Percentiles rank a stretch among this genome's conserved stretches.
Evolutionary conservation across 1,139 yeast species (phyloP).

Genomic region (Kodamaea fungicola): DNA sequence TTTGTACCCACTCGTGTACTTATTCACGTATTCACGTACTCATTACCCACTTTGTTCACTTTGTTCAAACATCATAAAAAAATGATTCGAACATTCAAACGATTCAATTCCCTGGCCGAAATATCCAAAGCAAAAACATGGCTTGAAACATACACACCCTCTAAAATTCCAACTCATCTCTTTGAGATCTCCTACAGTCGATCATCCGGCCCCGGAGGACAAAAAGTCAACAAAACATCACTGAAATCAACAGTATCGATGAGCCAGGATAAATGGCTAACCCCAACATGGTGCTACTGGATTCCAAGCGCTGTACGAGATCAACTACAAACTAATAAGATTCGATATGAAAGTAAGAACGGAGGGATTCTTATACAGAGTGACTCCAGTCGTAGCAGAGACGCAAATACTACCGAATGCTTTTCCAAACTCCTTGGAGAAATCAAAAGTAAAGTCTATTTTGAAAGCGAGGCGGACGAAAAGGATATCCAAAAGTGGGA

Average conservation of each 20-base stretch:
- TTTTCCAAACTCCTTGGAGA: slow-evolving; percentile 55
- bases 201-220: slow-evolving; percentile 95
- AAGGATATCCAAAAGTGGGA: slow-evolving; percentile 57
- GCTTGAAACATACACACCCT: slow-evolving; percentile 33
- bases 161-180: slow-evolving; percentile 44
- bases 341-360: slow-evolving; percentile 54
- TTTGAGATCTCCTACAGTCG: slow-evolving; percentile 61
- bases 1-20: no score
- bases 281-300: slow-evolving; percentile 49
- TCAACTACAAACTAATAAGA: slow-evolving; percentile 37
- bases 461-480: slow-evolving; percentile 49
- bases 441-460: slow-evolving; percentile 43
- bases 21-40: no score
- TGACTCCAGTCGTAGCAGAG: slow-evolving; percentile 59
- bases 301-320: slow-evolving; percentile 52
- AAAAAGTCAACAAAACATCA: slow-evolving; percentile 82
- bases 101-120: slow-evolving; percentile 13
- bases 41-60: no score
- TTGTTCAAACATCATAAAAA: no score
- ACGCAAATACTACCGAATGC: slow-evolving; percentile 57
- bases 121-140: slow-evolving; percentile 40
- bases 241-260: slow-evolving; percentile 74
- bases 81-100: no score
- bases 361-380: slow-evolving; percentile 63
- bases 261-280: slow-evolving; percentile 44